Percentiles rank a stretch among this genome's conserved stretches.
phyloP scores from a whole-genome alignment of 345 rosid species.

The Pistacia atlantica region DNA sequence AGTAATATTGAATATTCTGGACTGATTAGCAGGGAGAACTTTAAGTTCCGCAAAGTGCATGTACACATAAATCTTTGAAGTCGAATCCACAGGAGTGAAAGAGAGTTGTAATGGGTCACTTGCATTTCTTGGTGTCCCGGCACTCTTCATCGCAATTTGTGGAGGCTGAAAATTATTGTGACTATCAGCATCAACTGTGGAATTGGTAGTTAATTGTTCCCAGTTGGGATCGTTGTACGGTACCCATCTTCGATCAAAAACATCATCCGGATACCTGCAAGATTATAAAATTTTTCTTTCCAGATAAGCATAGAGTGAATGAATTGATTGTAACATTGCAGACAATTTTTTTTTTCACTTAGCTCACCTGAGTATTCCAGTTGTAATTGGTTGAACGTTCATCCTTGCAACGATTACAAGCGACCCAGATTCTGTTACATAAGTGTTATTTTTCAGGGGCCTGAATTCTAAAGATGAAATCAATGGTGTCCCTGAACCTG shows the following conservation, averaged over 20 bases:
- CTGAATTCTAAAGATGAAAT: constrained; percentile 32
- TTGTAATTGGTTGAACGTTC: constrained; percentile 25
- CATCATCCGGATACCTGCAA: constrained; percentile 32
- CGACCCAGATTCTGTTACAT: constrained; percentile 21
- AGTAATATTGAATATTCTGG: constrained; percentile 42
- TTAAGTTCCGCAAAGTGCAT: constrained; percentile 56
- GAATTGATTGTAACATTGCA: neutral
- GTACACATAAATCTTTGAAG: constrained; percentile 40
- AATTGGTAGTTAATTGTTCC: constrained; percentile 4
- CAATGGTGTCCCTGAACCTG: constrained; percentile 43
- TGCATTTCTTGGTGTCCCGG: constrained; percentile 26
- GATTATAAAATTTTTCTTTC: neutral
- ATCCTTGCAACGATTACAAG: constrained; percentile 15
- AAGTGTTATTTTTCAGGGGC: constrained; percentile 6
- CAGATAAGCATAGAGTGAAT: too few relatives aligned
- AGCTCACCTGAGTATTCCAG: constrained; percentile 17
- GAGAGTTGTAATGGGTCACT: constrained; percentile 31
- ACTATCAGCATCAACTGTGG: constrained; percentile 20
- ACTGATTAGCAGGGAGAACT: constrained; percentile 34
- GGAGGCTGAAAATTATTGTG: constrained; percentile 30
- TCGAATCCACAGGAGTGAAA: constrained; percentile 23
- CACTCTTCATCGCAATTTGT: constrained; percentile 40
- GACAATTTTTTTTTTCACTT: neutral
- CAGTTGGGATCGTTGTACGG: constrained; percentile 4
- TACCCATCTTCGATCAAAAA: constrained; percentile 33